These are phyloP conservation scores for Poteriospumella lacustris DNA, from an alignment of 108 stramenopile species.

Conservation along the genomic window DNA sequence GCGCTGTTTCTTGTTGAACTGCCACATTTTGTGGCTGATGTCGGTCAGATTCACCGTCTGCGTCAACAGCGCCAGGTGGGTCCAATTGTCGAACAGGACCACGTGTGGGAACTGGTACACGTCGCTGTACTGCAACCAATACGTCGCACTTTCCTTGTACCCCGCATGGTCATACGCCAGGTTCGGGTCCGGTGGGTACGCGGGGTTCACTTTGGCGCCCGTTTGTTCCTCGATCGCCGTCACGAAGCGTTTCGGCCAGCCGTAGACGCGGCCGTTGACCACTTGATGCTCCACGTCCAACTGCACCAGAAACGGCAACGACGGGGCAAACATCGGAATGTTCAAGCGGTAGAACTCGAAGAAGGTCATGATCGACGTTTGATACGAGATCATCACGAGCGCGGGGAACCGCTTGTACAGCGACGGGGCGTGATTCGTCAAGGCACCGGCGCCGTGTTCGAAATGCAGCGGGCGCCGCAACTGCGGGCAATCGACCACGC, in stretches of 20 bases:
- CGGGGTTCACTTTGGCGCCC: not conserved
- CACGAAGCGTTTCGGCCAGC: not conserved
- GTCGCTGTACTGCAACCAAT: not conserved
- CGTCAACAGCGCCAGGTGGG: not conserved
- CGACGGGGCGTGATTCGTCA: not conserved
- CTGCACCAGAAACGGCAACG: not conserved
- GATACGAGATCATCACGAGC: slow-evolving; percentile 19
- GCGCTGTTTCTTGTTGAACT: not conserved
- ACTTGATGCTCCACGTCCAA: not conserved
- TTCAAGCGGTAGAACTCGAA: slow-evolving; percentile 27
- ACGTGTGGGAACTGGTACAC: not conserved
- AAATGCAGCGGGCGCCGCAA: too few relatives aligned
- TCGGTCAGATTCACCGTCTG: not conserved
- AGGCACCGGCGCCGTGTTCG: not conserved
- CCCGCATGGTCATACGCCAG: not conserved
- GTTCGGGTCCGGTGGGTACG: not conserved
- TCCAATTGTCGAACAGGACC: not conserved
- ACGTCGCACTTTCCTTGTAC: not conserved
- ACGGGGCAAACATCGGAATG: slow-evolving; percentile 19
- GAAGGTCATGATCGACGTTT: slow-evolving; percentile 20
- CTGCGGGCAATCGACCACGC: too few relatives aligned
- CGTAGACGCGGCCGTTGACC: not conserved
- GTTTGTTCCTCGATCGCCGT: not conserved
- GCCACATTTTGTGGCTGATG: not conserved
- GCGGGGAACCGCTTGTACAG: not conserved